Conservation (phyloP, 2,329 filamentous ascomycete genomes). For the Penicillium paneum region DNA sequence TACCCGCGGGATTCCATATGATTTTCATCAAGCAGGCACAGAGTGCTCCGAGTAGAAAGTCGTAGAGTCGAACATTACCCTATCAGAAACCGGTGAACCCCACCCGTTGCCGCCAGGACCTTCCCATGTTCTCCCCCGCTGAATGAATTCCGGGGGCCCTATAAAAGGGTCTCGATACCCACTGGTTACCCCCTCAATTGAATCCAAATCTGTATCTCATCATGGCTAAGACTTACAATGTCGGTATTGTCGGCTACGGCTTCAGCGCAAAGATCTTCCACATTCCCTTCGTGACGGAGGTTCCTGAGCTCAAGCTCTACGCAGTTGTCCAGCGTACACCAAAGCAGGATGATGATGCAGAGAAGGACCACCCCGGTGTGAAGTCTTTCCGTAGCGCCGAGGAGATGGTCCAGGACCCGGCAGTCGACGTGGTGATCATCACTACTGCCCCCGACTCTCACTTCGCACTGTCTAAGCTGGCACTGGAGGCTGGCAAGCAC, state of each 20-base stretch:
- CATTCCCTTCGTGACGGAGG: slow-evolving; percentile 70
- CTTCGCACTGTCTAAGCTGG: slow-evolving; percentile 61
- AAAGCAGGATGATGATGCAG: slow-evolving; percentile 61
- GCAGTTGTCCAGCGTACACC: slow-evolving; percentile 74
- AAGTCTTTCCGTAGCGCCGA: slow-evolving; percentile 63
- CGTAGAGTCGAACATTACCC: not conserved
- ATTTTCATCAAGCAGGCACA: slow-evolving; percentile 3
- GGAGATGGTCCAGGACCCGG: slow-evolving; percentile 62
- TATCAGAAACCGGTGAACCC: slow-evolving; percentile 49
- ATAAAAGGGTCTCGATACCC: not conserved
- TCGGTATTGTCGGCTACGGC: slow-evolving; percentile 60
- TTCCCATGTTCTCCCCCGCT: slow-evolving; percentile 32
- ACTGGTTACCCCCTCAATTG: slow-evolving; percentile 21
- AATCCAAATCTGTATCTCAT: slow-evolving; percentile 2
- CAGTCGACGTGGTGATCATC: slow-evolving; percentile 67
- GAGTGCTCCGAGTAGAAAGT: slow-evolving; percentile 6
- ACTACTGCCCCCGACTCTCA: slow-evolving; percentile 71
- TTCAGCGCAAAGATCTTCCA: slow-evolving; percentile 76
- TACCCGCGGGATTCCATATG: not conserved
- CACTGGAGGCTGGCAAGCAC: slow-evolving; percentile 69
- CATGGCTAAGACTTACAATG: slow-evolving; percentile 52
- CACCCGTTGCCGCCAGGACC: slow-evolving; percentile 33
- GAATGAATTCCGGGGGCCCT: not conserved
- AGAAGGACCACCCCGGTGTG: slow-evolving; percentile 62
- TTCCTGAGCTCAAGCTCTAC: slow-evolving; percentile 64